Percentiles rank a stretch among this genome's conserved stretches.
phyloP scores from a whole-genome alignment of 257 asterid species.

The Solanum sitiens region DNA sequence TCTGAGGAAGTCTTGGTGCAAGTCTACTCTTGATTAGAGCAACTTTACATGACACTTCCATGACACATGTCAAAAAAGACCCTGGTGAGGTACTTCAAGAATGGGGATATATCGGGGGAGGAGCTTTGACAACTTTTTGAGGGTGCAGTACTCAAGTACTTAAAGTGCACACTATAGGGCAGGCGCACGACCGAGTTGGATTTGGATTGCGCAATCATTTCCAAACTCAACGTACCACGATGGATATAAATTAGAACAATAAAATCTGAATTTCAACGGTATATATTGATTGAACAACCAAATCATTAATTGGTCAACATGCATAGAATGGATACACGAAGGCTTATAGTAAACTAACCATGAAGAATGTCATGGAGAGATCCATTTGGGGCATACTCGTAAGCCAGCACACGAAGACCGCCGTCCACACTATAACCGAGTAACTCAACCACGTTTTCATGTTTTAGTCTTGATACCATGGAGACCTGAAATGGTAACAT shows the following conservation, averaged over 20 bases:
- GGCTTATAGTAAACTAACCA: conserved; percentile 27
- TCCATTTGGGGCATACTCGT: conserved; percentile 64
- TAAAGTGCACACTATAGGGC: background rate
- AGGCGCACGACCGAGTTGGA: background rate
- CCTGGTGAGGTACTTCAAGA: background rate
- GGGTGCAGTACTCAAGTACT: background rate
- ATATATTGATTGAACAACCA: background rate
- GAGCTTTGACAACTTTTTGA: background rate
- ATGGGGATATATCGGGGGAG: background rate
- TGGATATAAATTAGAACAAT: background rate
- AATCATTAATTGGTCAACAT: background rate
- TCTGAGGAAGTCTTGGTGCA: background rate
- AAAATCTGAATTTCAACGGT: background rate
- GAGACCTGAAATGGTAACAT: conserved; percentile 41
- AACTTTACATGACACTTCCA: background rate
- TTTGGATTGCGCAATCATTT: background rate
- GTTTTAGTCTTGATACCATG: conserved; percentile 68
- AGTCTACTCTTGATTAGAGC: background rate
- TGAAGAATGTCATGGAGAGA: conserved; percentile 79
- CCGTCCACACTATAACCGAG: conserved; percentile 66
- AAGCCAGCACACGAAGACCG: conserved; percentile 57
- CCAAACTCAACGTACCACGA: background rate
- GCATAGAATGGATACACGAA: background rate
- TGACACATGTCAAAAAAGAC: background rate
- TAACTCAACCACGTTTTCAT: conserved; percentile 56